Conservation (phyloP, 148 eudicot genomes). For the Chenopodium album region DNA sequence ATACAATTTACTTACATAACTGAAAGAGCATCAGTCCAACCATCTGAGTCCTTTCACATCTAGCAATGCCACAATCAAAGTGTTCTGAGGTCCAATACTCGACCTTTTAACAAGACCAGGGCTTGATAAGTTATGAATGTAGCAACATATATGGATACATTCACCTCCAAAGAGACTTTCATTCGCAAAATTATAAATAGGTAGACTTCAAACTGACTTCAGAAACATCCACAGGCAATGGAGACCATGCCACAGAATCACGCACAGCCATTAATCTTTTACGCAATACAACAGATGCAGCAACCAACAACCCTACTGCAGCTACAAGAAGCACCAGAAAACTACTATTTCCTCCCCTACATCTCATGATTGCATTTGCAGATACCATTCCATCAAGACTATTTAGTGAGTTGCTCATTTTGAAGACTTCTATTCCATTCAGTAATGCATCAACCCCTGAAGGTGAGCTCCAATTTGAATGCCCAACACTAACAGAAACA, state of each 20-base stretch:
- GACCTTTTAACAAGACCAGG: not conserved
- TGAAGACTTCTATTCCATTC: constrained; percentile 80
- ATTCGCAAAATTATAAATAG: constrained; percentile 2
- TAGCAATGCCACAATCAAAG: not conserved
- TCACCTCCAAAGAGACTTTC: not conserved
- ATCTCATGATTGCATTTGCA: constrained; percentile 34
- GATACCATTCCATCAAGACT: constrained; percentile 72
- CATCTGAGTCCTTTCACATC: constrained; percentile 10
- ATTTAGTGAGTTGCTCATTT: constrained; percentile 61
- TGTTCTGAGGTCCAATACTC: not conserved
- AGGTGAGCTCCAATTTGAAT: constrained; percentile 53
- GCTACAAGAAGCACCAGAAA: constrained; percentile 47
- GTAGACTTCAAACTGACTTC: constrained; percentile 38
- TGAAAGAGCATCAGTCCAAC: constrained; percentile 6
- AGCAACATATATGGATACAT: constrained; percentile 5
- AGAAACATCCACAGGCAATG: constrained; percentile 56
- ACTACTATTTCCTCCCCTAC: constrained; percentile 34
- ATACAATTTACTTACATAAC: constrained; percentile 24
- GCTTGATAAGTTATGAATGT: constrained; percentile 7
- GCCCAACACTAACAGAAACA: constrained; percentile 56
- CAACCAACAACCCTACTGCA: constrained; percentile 54
- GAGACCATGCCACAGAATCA: constrained; percentile 55
- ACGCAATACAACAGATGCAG: constrained; percentile 55
- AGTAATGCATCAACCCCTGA: constrained; percentile 61
- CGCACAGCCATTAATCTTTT: constrained; percentile 40